Evolutionary conservation across 106 monocot species (phyloP).

Genomic region (Acorus gramineus): DNA sequence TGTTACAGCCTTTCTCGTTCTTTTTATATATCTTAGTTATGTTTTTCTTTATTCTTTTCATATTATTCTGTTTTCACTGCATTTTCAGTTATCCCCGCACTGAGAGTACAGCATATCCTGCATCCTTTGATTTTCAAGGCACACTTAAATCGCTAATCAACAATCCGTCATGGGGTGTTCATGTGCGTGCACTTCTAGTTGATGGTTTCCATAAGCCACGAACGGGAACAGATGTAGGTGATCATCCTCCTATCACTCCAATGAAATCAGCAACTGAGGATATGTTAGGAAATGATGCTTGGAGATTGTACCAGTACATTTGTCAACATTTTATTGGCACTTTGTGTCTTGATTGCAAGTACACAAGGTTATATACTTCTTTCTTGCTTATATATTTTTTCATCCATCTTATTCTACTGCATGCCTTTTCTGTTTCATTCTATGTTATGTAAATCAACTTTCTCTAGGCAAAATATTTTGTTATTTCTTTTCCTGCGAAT

Average conservation of each 20-base stretch:
- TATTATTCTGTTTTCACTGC: no score
- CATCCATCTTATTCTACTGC: no score
- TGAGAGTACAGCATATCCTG: conserved; percentile 92
- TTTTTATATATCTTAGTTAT: neutral
- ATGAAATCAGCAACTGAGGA: conserved; percentile 80
- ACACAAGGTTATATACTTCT: conserved; percentile 51
- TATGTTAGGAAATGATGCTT: conserved; percentile 87
- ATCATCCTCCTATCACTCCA: conserved; percentile 96
- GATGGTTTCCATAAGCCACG: conserved; percentile 72
- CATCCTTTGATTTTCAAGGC: conserved; percentile 79
- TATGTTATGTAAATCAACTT: no score
- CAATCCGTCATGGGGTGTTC: conserved; percentile 64
- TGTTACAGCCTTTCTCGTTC: neutral
- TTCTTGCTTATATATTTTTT: neutral
- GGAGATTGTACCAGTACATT: conserved; percentile 84
- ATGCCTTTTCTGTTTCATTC: no score
- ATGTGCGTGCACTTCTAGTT: conserved; percentile 45
- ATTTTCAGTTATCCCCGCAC: conserved; percentile 88
- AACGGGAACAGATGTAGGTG: conserved; percentile 80
- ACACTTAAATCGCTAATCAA: conserved; percentile 38
- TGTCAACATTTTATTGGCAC: conserved; percentile 96
- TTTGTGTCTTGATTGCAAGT: conserved; percentile 81
- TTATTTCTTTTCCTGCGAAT: no score
- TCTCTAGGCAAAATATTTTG: no score
- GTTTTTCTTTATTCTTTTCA: neutral